Evolutionary conservation across 2,329 filamentous ascomycete genomes (phyloP).

Genomic region (Aspergillus viridinutans): DNA sequence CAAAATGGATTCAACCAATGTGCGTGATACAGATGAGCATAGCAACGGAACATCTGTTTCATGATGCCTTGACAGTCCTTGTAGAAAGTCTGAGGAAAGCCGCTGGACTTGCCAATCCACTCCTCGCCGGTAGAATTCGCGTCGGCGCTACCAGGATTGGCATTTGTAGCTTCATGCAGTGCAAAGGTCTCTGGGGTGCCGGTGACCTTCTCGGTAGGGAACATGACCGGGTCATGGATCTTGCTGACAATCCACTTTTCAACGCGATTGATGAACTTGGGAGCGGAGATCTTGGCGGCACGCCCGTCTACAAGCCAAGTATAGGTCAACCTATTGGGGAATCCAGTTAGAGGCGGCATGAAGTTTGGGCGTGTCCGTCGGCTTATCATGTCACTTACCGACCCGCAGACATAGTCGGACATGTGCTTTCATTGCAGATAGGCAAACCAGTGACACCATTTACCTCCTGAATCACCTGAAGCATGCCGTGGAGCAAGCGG

Average conservation of each 20-base stretch:
- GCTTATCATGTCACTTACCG: conserved; percentile 57
- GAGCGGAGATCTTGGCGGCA: conserved; percentile 86
- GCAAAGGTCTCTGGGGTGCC: conserved; percentile 54
- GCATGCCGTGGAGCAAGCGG: conserved; percentile 81
- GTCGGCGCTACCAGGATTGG: conserved; percentile 48
- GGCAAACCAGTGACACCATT: conserved; percentile 69
- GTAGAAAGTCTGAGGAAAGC: conserved; percentile 86
- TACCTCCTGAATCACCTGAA: conserved; percentile 80
- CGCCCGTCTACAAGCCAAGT: conserved; percentile 90
- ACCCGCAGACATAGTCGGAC: conserved; percentile 91
- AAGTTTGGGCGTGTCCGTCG: background rate
- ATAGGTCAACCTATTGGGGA: conserved; percentile 70
- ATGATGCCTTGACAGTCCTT: conserved; percentile 90
- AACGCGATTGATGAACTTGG: conserved; percentile 91
- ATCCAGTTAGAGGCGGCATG: conserved; percentile 12
- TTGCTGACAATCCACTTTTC: conserved; percentile 97
- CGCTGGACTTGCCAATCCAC: conserved; percentile 88
- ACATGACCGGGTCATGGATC: conserved; percentile 83
- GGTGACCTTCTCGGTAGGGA: conserved; percentile 77
- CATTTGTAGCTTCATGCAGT: conserved; percentile 51
- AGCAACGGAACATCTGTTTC: conserved; percentile 98
- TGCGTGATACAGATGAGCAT: conserved; percentile 95
- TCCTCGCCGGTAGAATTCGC: conserved; percentile 59
- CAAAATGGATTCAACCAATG: conserved; percentile 85
- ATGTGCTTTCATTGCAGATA: conserved; percentile 79